Evolutionary conservation across 495 filamentous ascomycete species (phyloP), one percentile per base, ranked within the genome.

Genomic region (Daldinia grandis): DNA sequence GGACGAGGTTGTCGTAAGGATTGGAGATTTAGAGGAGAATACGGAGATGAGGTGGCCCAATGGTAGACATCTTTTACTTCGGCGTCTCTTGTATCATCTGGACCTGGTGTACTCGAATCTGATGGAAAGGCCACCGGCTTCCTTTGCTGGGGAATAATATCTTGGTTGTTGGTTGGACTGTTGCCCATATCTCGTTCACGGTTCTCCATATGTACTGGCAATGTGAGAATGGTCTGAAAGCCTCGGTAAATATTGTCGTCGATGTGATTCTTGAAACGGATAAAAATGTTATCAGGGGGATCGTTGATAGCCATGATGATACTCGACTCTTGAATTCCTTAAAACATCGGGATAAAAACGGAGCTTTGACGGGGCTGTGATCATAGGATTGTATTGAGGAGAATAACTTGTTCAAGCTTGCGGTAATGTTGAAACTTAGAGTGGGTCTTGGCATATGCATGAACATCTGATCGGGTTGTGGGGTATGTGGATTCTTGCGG

Each of bases 261-360:
- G 62, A 83, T 72, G 72, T 80, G 79, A 35, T 83, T 77, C 62
- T 78, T 77, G 74, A 83, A 83, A 17, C 77, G 79, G 61, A 83
- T 77, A 66, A 84, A 85, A 21, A 76, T 78, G 55, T 82, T 80
- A 1, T 78, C 72, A 28, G 68, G 58, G 5, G 57, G 38, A 58
- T 69, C 67, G 58, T 64, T 51, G 38, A 21, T 56, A 9, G 66
- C 9, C 74, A 76, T 76, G 42, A 56, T 47, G 19, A 47, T 17
- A 49, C 55, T 51, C 38, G 24, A 30, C 35, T 59, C 35, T 55
- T 33, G 47, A 12, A 31, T n/a, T n/a, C 2, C n/a, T 31, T 37
- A 31, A 40, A 35, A 38, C 25, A 59, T 28, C 14, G 10, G 42
- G 8, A 19, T 3, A n/a, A 0, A 7, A 17, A 42, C 19, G 5